phyloP scores from a whole-genome alignment of 2,329 filamentous ascomycete genomes.

The Zymoseptoria crescenta region DNA sequence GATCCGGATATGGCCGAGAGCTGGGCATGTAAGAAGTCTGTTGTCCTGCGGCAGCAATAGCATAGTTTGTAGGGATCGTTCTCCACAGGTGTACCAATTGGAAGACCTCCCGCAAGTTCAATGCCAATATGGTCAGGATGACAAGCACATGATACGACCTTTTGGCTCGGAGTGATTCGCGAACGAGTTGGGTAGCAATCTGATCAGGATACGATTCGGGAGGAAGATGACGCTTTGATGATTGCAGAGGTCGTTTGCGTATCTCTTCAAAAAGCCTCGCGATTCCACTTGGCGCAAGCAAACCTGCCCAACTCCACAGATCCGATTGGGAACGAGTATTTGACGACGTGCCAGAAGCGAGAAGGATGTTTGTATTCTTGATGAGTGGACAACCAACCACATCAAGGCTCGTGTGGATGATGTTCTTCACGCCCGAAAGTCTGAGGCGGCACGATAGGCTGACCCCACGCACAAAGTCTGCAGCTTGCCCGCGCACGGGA shows the following conservation, averaged over 20 bases:
- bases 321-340: neutral
- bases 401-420: neutral
- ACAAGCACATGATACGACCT: neutral
- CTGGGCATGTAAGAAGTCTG: constrained; percentile 23
- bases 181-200: neutral
- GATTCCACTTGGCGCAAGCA: neutral
- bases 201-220: neutral
- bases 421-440: neutral
- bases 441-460: neutral
- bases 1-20: constrained; percentile 23
- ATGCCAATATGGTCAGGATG: neutral
- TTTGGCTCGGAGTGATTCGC: neutral
- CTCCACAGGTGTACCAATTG: neutral
- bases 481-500: neutral
- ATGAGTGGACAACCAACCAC: neutral
- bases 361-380: neutral
- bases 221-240: neutral
- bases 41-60: constrained; percentile 3
- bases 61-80: neutral
- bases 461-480: neutral
- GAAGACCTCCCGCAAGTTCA: neutral
- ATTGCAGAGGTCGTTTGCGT: neutral
- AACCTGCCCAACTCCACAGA: neutral
- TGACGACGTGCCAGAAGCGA: neutral
- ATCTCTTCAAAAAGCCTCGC: neutral